These are phyloP conservation scores for Suillus paluster DNA, from an alignment of 768 basidiomycete species.

Conservation along the genomic window DNA sequence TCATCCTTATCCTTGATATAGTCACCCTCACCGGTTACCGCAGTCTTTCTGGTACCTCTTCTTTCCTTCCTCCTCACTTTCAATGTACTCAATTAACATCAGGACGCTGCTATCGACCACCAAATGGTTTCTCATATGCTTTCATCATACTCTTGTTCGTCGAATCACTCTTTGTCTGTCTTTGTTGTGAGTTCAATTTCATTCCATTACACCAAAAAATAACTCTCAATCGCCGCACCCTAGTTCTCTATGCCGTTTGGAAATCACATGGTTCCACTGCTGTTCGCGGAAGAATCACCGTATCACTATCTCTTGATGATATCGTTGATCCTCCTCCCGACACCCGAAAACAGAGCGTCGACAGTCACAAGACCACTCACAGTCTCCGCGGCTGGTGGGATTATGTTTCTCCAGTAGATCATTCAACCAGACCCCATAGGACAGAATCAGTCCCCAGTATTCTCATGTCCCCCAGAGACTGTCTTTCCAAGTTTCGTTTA, in stretches of 20 bases:
- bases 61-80: neutral
- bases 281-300: conserved; percentile 59
- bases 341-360: conserved; percentile 8
- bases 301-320: conserved; percentile 51
- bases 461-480: neutral
- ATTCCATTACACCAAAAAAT: neutral
- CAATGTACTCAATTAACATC: neutral
- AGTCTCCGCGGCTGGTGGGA: conserved; percentile 59
- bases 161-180: conserved; percentile 61
- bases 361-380: conserved; percentile 7
- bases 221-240: conserved; percentile 13
- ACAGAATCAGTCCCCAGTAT: conserved; percentile 12
- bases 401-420: conserved; percentile 43
- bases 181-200: conserved; percentile 55
- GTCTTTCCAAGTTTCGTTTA: neutral
- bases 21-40: conserved; percentile 42
- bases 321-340: conserved; percentile 24
- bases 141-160: conserved; percentile 53
- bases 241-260: conserved; percentile 62
- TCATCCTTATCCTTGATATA: conserved; percentile 48
- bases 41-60: conserved; percentile 50
- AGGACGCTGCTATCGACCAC: conserved; percentile 54
- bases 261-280: conserved; percentile 53
- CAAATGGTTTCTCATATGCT: conserved; percentile 38
- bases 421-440: conserved; percentile 7